A percentile compares a stretch with the other conserved stretches of the same genome.
Evolutionary conservation across 257 asterid genomes (phyloP).

Genomic region (Lantana camara): DNA sequence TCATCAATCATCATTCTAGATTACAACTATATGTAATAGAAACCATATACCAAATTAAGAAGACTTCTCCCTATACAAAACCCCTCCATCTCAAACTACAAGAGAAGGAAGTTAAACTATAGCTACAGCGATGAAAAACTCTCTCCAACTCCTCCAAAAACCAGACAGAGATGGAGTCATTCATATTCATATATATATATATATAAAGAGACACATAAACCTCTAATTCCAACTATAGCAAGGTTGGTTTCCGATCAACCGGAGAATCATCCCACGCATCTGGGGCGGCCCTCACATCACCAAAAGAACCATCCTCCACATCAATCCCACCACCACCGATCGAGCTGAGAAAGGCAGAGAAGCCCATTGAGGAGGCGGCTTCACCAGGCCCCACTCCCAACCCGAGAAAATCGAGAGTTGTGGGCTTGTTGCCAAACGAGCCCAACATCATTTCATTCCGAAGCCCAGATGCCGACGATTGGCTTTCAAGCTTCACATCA

Average conservation of each 20-base stretch:
- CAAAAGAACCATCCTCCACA: constrained; percentile 28
- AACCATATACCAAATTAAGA: constrained; percentile 14
- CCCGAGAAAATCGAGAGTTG: constrained; percentile 86
- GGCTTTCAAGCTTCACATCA: constrained; percentile 54
- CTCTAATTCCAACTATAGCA: constrained; percentile 34
- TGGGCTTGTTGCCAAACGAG: constrained; percentile 46
- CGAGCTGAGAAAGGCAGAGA: constrained; percentile 55
- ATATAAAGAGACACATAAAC: constrained; percentile 5
- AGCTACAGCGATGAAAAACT: background rate
- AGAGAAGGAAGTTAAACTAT: background rate
- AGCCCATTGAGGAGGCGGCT: constrained; percentile 37
- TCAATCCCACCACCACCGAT: constrained; percentile 41
- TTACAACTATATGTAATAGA: background rate
- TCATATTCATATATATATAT: no score
- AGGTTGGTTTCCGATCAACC: constrained; percentile 56
- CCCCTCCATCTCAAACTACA: background rate
- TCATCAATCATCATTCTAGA: background rate
- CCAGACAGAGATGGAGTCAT: constrained; percentile 1
- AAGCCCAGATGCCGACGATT: constrained; percentile 41
- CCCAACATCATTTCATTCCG: constrained; percentile 58
- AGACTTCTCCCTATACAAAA: constrained; percentile 22
- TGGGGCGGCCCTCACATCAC: constrained; percentile 29
- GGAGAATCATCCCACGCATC: constrained; percentile 57
- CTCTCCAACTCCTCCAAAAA: background rate
- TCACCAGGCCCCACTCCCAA: constrained; percentile 55